A percentile compares a stretch with the other conserved stretches of the same genome.
These are phyloP conservation scores for Puccinellia tenuiflora DNA, from an alignment of 176 grass and related monocot species.

Conservation along the genomic window DNA sequence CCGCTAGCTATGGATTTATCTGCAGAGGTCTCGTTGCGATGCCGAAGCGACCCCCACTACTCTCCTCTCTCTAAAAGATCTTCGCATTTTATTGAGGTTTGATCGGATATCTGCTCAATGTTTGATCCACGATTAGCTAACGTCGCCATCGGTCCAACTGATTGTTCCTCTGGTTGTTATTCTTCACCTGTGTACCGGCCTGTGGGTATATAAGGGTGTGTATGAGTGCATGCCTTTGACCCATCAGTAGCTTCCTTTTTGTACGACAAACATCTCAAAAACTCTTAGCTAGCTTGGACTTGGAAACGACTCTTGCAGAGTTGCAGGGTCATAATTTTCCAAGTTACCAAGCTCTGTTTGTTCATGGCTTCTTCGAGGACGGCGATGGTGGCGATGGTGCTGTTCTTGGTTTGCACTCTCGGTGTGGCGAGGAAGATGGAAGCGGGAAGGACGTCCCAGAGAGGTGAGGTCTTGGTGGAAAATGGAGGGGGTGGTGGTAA, in stretches of 20 bases:
- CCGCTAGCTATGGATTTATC: slow-evolving; percentile 13
- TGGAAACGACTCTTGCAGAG: not conserved
- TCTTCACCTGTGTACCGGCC: not conserved
- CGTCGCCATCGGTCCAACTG: not conserved
- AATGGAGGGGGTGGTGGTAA: not conserved
- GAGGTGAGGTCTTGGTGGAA: not conserved
- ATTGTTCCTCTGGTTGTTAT: not conserved
- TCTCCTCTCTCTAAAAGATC: slow-evolving; percentile 14
- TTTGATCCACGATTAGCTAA: not conserved
- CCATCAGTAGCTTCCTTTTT: not conserved
- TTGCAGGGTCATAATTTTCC: not conserved
- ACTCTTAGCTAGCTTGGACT: not conserved
- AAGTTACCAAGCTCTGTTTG: not conserved
- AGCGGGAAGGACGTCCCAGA: not conserved
- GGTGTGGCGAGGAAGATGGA: not conserved
- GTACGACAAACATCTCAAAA: not conserved
- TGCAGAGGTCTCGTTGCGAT: slow-evolving; percentile 29
- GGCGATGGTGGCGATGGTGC: not conserved
- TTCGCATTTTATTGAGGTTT: not conserved
- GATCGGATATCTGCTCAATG: not conserved
- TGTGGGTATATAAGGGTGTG: slow-evolving; percentile 9
- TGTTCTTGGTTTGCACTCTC: slow-evolving; percentile 1
- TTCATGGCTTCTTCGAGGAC: not conserved
- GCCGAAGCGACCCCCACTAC: slow-evolving; percentile 49
- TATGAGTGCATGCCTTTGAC: not conserved